Conservation (phyloP, 1,284 basidiomycete species). For the Rhodotorula sp. region DNA sequence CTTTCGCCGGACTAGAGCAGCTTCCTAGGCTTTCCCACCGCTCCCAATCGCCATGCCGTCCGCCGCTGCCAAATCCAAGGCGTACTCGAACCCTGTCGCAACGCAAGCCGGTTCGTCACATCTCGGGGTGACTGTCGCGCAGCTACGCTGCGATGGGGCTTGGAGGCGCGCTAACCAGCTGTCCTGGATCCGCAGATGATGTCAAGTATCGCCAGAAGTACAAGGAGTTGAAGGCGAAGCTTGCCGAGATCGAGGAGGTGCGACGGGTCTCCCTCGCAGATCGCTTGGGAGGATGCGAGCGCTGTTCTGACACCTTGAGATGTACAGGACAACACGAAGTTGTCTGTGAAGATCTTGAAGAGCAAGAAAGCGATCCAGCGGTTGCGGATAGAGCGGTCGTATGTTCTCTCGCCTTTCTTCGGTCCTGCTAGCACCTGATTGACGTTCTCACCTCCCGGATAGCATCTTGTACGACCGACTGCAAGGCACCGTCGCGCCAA, state of each 20-base stretch:
- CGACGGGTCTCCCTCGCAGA: slow-evolving; percentile 44
- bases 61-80: slow-evolving; percentile 19
- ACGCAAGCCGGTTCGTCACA: slow-evolving; percentile 31
- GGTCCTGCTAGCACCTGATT: not conserved
- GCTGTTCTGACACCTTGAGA: slow-evolving; percentile 26
- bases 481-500: slow-evolving; percentile 28
- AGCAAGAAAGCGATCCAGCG: slow-evolving; percentile 82
- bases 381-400: slow-evolving; percentile 86
- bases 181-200: slow-evolving; percentile 58
- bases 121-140: not conserved
- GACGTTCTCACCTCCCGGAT: not conserved
- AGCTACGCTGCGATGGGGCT: not conserved
- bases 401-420: slow-evolving; percentile 50
- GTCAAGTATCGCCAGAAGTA: slow-evolving; percentile 85
- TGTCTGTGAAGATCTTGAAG: slow-evolving; percentile 70
- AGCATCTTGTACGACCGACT: slow-evolving; percentile 41
- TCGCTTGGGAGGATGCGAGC: not conserved
- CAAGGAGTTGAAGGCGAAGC: slow-evolving; percentile 83
- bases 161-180: not conserved
- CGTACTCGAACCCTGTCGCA: slow-evolving; percentile 24
- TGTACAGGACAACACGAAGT: slow-evolving; percentile 49
- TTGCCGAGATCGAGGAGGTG: slow-evolving; percentile 80
- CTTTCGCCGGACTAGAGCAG: not conserved
- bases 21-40: not conserved
- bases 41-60: slow-evolving; percentile 8